Conservation (phyloP, 768 basidiomycete genomes). For the Clavulina sp. region DNA sequence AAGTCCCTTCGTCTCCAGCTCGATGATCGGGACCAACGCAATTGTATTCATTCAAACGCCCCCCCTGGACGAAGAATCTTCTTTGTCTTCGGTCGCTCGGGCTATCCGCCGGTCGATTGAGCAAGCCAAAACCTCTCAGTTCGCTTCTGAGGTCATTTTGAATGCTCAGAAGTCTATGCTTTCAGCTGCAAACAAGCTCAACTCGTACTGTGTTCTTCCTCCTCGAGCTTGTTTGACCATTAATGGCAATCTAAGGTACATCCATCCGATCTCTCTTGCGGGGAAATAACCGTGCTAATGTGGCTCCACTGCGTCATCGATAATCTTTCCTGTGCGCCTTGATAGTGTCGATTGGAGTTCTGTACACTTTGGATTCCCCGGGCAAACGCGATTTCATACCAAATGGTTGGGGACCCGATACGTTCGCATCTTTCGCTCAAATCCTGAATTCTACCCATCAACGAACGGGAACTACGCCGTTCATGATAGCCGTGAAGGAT, state of each 20-base stretch:
- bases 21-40: conserved; percentile 2
- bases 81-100: conserved; percentile 2
- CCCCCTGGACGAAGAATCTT: not conserved
- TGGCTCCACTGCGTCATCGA: too few relatives aligned
- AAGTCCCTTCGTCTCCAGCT: too few relatives aligned
- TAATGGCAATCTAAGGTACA: conserved; percentile 9
- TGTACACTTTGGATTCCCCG: conserved; percentile 11
- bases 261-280: not conserved
- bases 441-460: too few relatives aligned
- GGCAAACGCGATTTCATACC: conserved; percentile 6
- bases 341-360: conserved; percentile 9
- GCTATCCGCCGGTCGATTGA: conserved; percentile 6
- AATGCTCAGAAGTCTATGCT: conserved; percentile 3
- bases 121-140: conserved; percentile 8
- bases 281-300: too few relatives aligned
- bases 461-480: not conserved
- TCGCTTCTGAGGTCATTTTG: conserved; percentile 2
- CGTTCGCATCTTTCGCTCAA: not conserved
- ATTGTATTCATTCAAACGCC: conserved; percentile 3
- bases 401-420: not conserved
- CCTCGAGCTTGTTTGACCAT: conserved; percentile 1
- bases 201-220: conserved; percentile 3
- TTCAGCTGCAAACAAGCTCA: conserved; percentile 1
- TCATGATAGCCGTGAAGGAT: not conserved
- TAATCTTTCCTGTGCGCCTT: too few relatives aligned